Evolutionary conservation across 192 early-diverging fungal species (phyloP), one percentile per base, ranked within the genome.

Genomic region (Pecoramyces ruminantium): DNA sequence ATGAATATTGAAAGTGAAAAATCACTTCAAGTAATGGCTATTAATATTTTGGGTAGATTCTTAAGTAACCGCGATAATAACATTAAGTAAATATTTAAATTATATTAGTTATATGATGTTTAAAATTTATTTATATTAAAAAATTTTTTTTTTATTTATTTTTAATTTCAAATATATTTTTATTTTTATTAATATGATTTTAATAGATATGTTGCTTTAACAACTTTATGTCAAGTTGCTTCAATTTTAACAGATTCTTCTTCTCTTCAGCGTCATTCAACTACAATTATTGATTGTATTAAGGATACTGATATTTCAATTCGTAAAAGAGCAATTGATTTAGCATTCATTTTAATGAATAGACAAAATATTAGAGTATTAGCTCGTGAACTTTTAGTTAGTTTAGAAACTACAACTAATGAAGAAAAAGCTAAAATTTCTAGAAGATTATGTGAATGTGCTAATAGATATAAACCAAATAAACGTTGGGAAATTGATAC

Each of bases 401-500:
- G 96, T 86, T 88, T 99, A 81, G 96, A 98, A 81, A 86, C 94
- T 29, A 93, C 95, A 28, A 97, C 98, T 81, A 85, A 86, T 38
- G 98, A 99, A 82, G 93, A 95, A 83, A 95, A 94, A 84, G 89
- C 94, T 29, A 90, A 92, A 18, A 96, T 97, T 88, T 95, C 96
- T 4, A 90, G 92, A 78, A 92, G 96, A 78, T 94, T 99, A 79
- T 93, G 93, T 39, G 92, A 96, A 9, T 95, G 95, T 78, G 96
- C 97, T 28, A 95, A 93, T 28, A 88, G 93, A 84, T 98, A 94
- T 83, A 93, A 95, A 51, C 96, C 97, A 29, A 96, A 96, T 83
- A 94, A 93, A 80, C 93, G 95, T 67, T 99, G 98, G 98, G 96
- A 98, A 82, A 90, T 98, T 79, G 98, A 99, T 82, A 98, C 95